Evolutionary conservation across 805 yeast species (phyloP).

Genomic region (Wickerhamomyces kurtzmanii): DNA sequence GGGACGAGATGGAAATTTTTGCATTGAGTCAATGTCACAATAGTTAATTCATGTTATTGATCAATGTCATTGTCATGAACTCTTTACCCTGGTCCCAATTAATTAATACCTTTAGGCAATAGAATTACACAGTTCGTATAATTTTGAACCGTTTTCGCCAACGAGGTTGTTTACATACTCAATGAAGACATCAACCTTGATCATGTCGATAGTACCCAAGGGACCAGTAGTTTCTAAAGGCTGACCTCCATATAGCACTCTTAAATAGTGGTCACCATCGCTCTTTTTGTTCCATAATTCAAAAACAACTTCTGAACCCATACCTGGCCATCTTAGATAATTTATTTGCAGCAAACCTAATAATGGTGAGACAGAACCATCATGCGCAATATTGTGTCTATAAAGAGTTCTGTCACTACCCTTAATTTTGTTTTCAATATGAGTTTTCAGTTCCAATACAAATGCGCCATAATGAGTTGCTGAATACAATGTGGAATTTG

Average conservation of each 20-base stretch:
- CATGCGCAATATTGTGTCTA: slow-evolving; percentile 32
- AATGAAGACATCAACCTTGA: too few species aligned
- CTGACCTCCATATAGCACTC: slow-evolving; percentile 28
- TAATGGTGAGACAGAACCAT: slow-evolving; percentile 25
- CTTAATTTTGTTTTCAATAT: slow-evolving; percentile 16
- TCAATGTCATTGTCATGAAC: too few species aligned
- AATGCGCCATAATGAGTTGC: slow-evolving; percentile 25
- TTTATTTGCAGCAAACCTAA: slow-evolving; percentile 24
- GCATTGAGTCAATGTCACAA: too few species aligned
- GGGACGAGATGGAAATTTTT: too few species aligned
- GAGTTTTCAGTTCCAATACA: slow-evolving; percentile 23
- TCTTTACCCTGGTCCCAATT: too few species aligned
- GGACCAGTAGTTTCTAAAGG: too few species aligned
- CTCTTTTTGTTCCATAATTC: slow-evolving; percentile 25
- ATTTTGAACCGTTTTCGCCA: too few species aligned
- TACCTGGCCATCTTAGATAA: slow-evolving; percentile 34
- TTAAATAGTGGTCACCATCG: slow-evolving; percentile 17
- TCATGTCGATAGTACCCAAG: too few species aligned
- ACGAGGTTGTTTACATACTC: too few species aligned
- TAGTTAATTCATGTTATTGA: too few species aligned
- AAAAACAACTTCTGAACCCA: slow-evolving; percentile 33
- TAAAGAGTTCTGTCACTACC: slow-evolving; percentile 20
- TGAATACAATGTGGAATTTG: slow-evolving; percentile 24
- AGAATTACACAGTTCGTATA: too few species aligned
- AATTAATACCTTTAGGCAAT: too few species aligned